These are phyloP conservation scores for Akanthomyces uredinophilus DNA, from an alignment of 2,329 filamentous ascomycete genomes.

Conservation along the genomic window DNA sequence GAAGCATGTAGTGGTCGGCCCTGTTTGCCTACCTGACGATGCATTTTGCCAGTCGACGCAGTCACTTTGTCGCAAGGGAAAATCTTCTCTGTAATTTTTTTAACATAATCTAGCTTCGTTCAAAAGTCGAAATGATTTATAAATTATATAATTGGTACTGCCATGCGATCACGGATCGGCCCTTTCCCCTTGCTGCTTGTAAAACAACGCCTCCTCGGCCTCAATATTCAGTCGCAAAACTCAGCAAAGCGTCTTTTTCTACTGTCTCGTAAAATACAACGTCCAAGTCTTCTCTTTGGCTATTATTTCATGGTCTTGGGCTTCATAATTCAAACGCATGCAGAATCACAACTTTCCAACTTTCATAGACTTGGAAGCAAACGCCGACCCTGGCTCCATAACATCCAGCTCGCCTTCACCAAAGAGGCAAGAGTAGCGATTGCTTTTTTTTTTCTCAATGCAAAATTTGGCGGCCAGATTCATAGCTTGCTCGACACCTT, in stretches of 20 bases:
- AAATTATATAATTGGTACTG: too few species aligned
- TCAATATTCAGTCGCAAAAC: too few species aligned
- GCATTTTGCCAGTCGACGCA: not conserved
- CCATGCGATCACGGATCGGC: too few species aligned
- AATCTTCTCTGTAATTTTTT: too few species aligned
- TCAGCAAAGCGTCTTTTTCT: too few species aligned
- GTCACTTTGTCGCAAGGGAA: not conserved
- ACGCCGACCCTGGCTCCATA: not conserved
- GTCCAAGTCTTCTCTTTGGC: too few species aligned
- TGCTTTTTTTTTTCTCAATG: not conserved
- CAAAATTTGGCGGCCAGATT: not conserved
- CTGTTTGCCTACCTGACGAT: conserved; percentile 1
- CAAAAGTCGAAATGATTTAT: not conserved
- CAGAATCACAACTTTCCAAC: not conserved
- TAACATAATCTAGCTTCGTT: too few species aligned
- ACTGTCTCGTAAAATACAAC: too few species aligned
- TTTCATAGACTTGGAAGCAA: not conserved
- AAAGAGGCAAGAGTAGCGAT: conserved; percentile 7
- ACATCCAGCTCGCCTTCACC: not conserved
- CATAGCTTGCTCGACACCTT: not conserved
- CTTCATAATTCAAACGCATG: not conserved
- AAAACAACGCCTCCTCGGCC: too few species aligned
- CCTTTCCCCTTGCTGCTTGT: too few species aligned
- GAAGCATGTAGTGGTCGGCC: not conserved
- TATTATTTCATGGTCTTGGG: too few species aligned